A percentile compares a stretch with the other conserved stretches of the same genome.
These are phyloP conservation scores for Termitomyces sp. DNA, from an alignment of 1,284 basidiomycete species.

Conservation along the genomic window DNA sequence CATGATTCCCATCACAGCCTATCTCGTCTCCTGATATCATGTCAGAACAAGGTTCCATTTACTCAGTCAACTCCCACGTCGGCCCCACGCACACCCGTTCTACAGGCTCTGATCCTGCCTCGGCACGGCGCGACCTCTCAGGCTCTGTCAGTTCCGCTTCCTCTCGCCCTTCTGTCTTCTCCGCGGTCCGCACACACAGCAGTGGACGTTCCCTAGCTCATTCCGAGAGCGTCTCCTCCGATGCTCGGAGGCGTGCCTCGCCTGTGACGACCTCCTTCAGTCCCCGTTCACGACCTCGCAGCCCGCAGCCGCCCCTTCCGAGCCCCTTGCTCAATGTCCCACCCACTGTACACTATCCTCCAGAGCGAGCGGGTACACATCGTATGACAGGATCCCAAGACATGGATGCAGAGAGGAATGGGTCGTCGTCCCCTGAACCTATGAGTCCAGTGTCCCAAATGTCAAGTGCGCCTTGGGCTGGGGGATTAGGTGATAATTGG, in stretches of 20 bases:
- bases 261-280: slow-evolving; percentile 29
- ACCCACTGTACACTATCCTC: slow-evolving; percentile 13
- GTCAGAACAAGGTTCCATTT: slow-evolving; percentile 59
- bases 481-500: slow-evolving; percentile 18
- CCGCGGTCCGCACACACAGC: slow-evolving; percentile 30
- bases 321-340: slow-evolving; percentile 9
- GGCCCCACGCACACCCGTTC: slow-evolving; percentile 39
- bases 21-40: slow-evolving; percentile 32
- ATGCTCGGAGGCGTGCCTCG: slow-evolving; percentile 33
- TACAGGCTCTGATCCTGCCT: slow-evolving; percentile 48
- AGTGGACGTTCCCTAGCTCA: slow-evolving; percentile 40
- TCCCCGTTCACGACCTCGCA: slow-evolving; percentile 6
- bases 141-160: slow-evolving; percentile 40
- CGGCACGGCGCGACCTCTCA: slow-evolving; percentile 27
- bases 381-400: slow-evolving; percentile 9
- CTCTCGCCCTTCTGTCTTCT: slow-evolving; percentile 43
- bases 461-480: slow-evolving; percentile 19
- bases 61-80: slow-evolving; percentile 53
- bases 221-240: slow-evolving; percentile 47
- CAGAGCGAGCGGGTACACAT: slow-evolving; percentile 14
- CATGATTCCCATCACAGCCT: slow-evolving; percentile 33
- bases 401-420: slow-evolving; percentile 3
- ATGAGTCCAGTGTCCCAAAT: slow-evolving; percentile 17
- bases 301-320: slow-evolving; percentile 18
- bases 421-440: slow-evolving; percentile 12